Evolutionary conservation across 371 early-diverging fungal species (phyloP).

Genomic region (Syncephalastrum contaminatum): DNA sequence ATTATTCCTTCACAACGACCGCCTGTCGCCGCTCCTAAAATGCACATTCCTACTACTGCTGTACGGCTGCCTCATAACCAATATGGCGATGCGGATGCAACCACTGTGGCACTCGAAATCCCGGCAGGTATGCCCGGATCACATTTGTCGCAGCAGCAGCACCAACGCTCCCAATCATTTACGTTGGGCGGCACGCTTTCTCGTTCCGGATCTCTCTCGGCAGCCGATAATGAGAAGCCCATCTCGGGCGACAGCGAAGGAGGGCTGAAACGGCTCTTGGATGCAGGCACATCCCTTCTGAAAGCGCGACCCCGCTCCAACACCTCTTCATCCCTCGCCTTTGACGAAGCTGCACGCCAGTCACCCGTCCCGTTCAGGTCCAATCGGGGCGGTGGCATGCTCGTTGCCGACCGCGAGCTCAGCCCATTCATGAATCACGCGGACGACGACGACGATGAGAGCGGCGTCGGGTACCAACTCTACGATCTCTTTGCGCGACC

Average conservation of each 20-base stretch:
- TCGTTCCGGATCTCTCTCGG: conserved; percentile 14
- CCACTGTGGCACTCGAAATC: conserved; percentile 43
- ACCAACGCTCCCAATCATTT: too few relatives aligned
- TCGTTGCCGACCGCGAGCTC: conserved; percentile 40
- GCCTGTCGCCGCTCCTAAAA: conserved; percentile 39
- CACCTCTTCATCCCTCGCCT: conserved; percentile 34
- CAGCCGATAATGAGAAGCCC: conserved; percentile 10
- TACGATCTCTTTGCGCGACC: conserved; percentile 20
- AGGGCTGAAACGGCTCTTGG: conserved; percentile 36
- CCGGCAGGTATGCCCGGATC: conserved; percentile 18
- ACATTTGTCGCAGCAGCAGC: neutral
- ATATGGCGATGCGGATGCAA: conserved; percentile 42
- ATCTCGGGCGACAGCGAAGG: conserved; percentile 9
- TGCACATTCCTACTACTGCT: conserved; percentile 48
- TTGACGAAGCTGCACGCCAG: conserved; percentile 20
- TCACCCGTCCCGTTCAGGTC: too few relatives aligned
- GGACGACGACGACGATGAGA: conserved; percentile 49
- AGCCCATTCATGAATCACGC: conserved; percentile 62
- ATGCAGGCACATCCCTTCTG: conserved; percentile 38
- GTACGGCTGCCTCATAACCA: conserved; percentile 28
- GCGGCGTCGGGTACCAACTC: conserved; percentile 11
- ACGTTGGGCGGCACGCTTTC: conserved; percentile 7
- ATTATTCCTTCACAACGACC: conserved; percentile 46
- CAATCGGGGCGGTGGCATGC: conserved; percentile 42
- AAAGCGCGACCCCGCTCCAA: conserved; percentile 37